These are phyloP conservation scores for Blastobotrys illinoisensis DNA, from an alignment of 1,139 yeast genomes.

Conservation along the genomic window DNA sequence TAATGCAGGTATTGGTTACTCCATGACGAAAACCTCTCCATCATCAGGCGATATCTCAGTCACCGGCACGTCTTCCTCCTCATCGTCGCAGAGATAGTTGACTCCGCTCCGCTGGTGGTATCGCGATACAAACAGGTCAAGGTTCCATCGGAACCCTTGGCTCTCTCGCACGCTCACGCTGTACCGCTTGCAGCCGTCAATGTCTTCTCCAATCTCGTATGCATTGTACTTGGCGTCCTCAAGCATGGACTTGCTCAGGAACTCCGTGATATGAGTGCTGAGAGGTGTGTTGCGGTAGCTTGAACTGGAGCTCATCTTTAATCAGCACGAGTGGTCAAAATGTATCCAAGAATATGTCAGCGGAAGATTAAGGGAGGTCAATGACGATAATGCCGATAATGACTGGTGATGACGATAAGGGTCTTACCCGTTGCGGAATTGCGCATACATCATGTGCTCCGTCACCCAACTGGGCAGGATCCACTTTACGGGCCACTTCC, in stretches of 20 bases:
- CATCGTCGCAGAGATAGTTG: constrained; percentile 2
- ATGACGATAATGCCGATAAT: too few species aligned
- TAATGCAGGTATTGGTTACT: constrained; percentile 12
- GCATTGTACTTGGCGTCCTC: constrained; percentile 54
- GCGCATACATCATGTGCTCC: neutral
- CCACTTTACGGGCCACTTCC: neutral
- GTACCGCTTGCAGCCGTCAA: constrained; percentile 25
- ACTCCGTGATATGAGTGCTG: constrained; percentile 19
- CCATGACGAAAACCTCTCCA: constrained; percentile 23
- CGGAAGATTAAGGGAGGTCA: neutral
- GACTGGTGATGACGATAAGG: neutral
- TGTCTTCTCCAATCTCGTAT: constrained; percentile 42
- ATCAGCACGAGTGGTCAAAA: neutral
- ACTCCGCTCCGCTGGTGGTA: constrained; percentile 40
- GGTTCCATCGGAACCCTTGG: constrained; percentile 73
- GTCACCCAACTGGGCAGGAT: neutral
- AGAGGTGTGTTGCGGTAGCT: neutral
- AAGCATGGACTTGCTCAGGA: constrained; percentile 57
- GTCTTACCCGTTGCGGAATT: neutral
- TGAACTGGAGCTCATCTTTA: neutral
- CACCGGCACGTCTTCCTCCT: constrained; percentile 6
- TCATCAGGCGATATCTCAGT: constrained; percentile 20
- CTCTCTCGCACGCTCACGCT: constrained; percentile 50
- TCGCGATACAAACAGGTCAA: constrained; percentile 63
- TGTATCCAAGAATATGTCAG: too few species aligned